Percentiles rank a stretch among this genome's conserved stretches.
Evolutionary conservation across 192 early-diverging fungal genomes (phyloP).

Genomic region (Helicostylum pulchrum): DNA sequence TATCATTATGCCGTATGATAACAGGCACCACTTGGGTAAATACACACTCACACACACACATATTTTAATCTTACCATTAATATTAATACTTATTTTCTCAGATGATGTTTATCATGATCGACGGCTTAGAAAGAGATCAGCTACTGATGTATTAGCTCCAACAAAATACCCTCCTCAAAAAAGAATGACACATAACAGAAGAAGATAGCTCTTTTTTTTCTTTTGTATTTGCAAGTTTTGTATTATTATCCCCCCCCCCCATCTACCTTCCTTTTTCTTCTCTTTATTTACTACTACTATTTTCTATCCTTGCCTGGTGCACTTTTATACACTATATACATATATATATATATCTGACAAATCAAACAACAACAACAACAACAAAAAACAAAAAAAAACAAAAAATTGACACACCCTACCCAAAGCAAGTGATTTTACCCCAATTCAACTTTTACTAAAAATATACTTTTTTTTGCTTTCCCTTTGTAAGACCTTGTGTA

Average conservation of each 20-base stretch:
- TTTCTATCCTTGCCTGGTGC: conserved; percentile 2
- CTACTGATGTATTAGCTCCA: conserved; percentile 5
- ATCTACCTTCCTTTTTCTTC: background rate
- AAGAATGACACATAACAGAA: conserved; percentile 4
- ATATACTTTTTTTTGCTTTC: background rate
- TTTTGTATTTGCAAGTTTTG: background rate
- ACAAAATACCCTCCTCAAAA: conserved; percentile 20
- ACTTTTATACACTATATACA: background rate
- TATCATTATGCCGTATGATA: conserved; percentile 19
- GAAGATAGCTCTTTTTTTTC: background rate
- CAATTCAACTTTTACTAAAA: too few species aligned
- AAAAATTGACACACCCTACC: too few species aligned
- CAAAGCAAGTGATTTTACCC: too few species aligned
- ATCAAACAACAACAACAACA: background rate
- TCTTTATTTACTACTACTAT: background rate
- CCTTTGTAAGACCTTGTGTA: background rate
- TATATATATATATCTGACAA: too few species aligned
- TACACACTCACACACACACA: background rate
- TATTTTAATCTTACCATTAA: background rate
- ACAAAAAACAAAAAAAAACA: too few species aligned
- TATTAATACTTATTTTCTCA: background rate
- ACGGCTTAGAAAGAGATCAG: conserved; percentile 11
- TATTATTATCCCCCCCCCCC: background rate
- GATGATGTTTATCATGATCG: conserved; percentile 20
- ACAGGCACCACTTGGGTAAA: conserved; percentile 6